These are phyloP conservation scores for Hyaloscypha finlandica DNA, from an alignment of 495 filamentous ascomycete genomes.

Conservation along the genomic window DNA sequence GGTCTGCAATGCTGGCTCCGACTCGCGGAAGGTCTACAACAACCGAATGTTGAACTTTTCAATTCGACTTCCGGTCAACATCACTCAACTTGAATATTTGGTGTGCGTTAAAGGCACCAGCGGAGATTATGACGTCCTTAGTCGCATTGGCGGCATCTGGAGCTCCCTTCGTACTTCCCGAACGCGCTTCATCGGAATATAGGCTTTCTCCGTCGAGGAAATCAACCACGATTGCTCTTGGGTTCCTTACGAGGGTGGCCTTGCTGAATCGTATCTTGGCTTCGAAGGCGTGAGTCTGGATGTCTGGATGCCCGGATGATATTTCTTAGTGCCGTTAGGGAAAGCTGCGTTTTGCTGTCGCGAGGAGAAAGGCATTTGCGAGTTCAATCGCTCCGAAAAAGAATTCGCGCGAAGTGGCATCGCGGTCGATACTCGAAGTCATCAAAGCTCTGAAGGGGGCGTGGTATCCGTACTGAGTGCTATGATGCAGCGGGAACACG, in stretches of 20 bases:
- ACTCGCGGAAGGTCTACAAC: constrained; percentile 59
- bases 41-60: constrained; percentile 49
- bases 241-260: constrained; percentile 31
- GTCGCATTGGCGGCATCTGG: constrained; percentile 48
- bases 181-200: constrained; percentile 51
- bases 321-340: constrained; percentile 53
- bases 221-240: constrained; percentile 62
- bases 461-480: too few relatives aligned
- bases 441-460: too few relatives aligned
- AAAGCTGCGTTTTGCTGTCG: constrained; percentile 51
- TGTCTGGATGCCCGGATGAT: constrained; percentile 57
- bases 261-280: constrained; percentile 60
- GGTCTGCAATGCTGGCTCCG: constrained; percentile 65
- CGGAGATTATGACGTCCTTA: constrained; percentile 64
- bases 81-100: constrained; percentile 65
- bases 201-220: constrained; percentile 60
- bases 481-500: too few relatives aligned
- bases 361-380: not conserved
- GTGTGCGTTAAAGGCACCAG: constrained; percentile 61
- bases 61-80: constrained; percentile 56
- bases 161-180: constrained; percentile 22
- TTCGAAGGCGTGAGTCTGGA: constrained; percentile 59
- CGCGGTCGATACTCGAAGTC: too few relatives aligned
- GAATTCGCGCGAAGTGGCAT: too few relatives aligned
- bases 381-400: too few relatives aligned